Conservation (phyloP, 75 land plant genomes). For the Chamaecyparis obtusa region DNA sequence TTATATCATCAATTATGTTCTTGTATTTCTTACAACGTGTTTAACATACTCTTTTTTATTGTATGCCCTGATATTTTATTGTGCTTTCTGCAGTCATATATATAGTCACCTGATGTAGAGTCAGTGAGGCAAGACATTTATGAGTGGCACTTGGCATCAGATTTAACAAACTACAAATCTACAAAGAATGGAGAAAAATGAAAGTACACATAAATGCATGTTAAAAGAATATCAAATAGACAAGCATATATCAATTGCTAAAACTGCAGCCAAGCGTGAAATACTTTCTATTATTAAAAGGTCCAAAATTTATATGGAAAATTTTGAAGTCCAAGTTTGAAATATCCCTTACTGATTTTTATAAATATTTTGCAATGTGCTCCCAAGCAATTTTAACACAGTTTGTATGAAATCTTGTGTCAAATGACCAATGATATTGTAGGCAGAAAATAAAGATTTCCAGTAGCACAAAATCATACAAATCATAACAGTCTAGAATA, state of each 20-base stretch:
- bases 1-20: neutral
- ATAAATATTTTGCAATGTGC: too few relatives aligned
- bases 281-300: neutral
- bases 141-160: neutral
- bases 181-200: neutral
- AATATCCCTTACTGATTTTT: too few relatives aligned
- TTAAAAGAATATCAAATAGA: neutral
- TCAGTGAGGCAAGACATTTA: neutral
- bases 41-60: neutral
- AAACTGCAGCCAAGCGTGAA: neutral
- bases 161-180: neutral
- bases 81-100: neutral
- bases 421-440: too few relatives aligned
- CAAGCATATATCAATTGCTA: neutral
- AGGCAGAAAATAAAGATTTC: too few relatives aligned
- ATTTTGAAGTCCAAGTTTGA: neutral
- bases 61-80: neutral
- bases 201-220: neutral
- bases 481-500: too few relatives aligned
- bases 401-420: too few relatives aligned
- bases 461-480: too few relatives aligned
- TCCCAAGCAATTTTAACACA: too few relatives aligned
- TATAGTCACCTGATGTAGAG: neutral
- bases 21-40: neutral
- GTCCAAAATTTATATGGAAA: neutral